These are phyloP conservation scores for Sporothrix protearum DNA, from an alignment of 2,329 filamentous ascomycete species.

Conservation along the genomic window DNA sequence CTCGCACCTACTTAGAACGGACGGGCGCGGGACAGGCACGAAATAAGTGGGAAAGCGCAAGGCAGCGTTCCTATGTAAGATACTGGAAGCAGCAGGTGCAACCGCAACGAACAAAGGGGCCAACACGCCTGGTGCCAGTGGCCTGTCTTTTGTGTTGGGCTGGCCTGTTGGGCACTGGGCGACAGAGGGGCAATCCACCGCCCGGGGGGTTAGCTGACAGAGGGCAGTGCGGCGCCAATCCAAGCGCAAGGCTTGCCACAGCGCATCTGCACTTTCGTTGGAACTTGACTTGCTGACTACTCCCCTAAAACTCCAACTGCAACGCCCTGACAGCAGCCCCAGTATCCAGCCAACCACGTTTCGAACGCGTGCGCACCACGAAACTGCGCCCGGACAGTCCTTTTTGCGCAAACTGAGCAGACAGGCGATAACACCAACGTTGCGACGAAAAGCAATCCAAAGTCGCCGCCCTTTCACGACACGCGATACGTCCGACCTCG, in stretches of 20 bases:
- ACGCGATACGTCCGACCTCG: not conserved
- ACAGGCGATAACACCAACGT: not conserved
- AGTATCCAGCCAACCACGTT: slow-evolving; percentile 18
- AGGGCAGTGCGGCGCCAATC: not conserved
- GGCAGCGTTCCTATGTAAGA: slow-evolving; percentile 7
- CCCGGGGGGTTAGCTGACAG: not conserved
- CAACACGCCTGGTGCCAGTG: not conserved
- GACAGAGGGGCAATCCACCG: slow-evolving; percentile 7
- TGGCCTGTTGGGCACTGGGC: not conserved
- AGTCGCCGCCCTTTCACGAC: slow-evolving; percentile 7
- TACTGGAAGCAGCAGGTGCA: slow-evolving; percentile 15
- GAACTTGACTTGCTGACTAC: slow-evolving; percentile 15
- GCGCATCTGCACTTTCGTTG: not conserved
- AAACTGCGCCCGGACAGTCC: not conserved
- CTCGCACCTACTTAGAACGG: slow-evolving; percentile 14
- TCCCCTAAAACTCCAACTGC: not conserved
- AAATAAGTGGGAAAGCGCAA: not conserved
- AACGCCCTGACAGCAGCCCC: not conserved
- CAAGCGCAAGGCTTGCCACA: slow-evolving; percentile 2
- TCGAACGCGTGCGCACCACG: slow-evolving; percentile 14
- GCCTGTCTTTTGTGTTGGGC: not conserved
- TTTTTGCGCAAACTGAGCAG: slow-evolving; percentile 11
- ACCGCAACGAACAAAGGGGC: not conserved
- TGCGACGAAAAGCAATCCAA: not conserved
- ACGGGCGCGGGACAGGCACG: slow-evolving; percentile 8